These are phyloP conservation scores for Fusarium sp. DNA, from an alignment of 2,329 filamentous ascomycete genomes.

Conservation along the genomic window DNA sequence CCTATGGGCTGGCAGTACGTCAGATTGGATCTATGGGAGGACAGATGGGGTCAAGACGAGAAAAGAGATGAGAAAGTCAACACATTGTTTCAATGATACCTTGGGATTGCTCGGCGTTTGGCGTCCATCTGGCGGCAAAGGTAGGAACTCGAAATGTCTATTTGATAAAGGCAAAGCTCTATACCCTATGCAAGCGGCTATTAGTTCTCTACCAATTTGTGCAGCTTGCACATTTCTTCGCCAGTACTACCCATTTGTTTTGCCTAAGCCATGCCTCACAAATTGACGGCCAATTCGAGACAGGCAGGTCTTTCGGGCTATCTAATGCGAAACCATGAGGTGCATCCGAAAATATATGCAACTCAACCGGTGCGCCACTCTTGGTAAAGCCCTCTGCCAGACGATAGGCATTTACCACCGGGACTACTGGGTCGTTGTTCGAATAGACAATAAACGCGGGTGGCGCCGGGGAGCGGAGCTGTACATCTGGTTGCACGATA, in stretches of 20 bases:
- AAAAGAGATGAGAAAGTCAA: slow-evolving; percentile 5
- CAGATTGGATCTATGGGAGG: slow-evolving; percentile 41
- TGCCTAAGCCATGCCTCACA: slow-evolving; percentile 45
- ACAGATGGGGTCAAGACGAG: slow-evolving; percentile 43
- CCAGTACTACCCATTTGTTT: slow-evolving; percentile 23
- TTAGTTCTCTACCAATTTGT: no score
- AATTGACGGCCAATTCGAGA: slow-evolving; percentile 42
- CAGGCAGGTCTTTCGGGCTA: slow-evolving; percentile 28
- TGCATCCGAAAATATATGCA: slow-evolving; percentile 45
- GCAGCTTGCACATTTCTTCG: no score
- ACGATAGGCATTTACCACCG: slow-evolving; percentile 42
- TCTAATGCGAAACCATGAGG: slow-evolving; percentile 45
- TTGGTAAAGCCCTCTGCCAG: slow-evolving; percentile 36
- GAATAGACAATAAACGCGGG: slow-evolving; percentile 44
- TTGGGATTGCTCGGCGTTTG: not conserved
- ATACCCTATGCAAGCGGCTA: no score
- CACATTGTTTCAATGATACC: slow-evolving; percentile 16
- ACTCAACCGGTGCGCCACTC: slow-evolving; percentile 30
- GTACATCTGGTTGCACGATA: slow-evolving; percentile 39
- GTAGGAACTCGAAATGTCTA: not conserved
- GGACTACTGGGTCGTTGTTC: slow-evolving; percentile 45
- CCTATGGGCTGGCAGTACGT: slow-evolving; percentile 51
- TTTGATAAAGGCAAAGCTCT: no score
- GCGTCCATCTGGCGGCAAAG: not conserved
- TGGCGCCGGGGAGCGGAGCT: slow-evolving; percentile 30